A percentile compares a stretch with the other conserved stretches of the same genome.
Conservation (phyloP, 2,329 filamentous ascomycete genomes). For the Pestalotiopsis sp. region DNA sequence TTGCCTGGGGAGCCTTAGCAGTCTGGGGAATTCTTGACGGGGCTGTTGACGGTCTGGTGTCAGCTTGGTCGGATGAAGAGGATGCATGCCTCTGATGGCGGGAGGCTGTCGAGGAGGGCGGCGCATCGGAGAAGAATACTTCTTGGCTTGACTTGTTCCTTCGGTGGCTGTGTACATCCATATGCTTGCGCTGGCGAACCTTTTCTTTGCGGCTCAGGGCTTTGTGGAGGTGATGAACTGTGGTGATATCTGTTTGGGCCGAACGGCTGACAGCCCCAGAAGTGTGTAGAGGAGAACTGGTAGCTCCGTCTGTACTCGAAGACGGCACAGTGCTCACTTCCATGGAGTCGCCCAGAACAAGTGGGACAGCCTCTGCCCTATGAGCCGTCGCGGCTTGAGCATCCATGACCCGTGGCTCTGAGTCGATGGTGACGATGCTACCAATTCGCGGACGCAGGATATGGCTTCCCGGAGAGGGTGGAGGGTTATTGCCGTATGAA, state of each 20-base stretch:
- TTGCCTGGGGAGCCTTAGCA: not conserved
- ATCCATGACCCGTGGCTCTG: slow-evolving; percentile 33
- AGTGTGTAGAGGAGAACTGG: not conserved
- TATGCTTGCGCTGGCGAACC: slow-evolving; percentile 25
- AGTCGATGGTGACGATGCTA: slow-evolving; percentile 35
- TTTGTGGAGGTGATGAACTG: slow-evolving; percentile 12
- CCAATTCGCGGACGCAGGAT: slow-evolving; percentile 31
- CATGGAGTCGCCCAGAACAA: not conserved
- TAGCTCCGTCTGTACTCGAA: not conserved
- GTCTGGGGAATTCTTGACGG: not conserved
- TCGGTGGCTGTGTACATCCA: slow-evolving; percentile 17
- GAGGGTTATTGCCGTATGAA: not conserved
- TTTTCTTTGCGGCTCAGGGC: slow-evolving; percentile 21
- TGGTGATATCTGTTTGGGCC: slow-evolving; percentile 16
- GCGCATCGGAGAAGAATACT: not conserved
- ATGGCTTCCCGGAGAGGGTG: not conserved
- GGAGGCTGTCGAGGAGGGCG: not conserved
- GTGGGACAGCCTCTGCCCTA: slow-evolving; percentile 23
- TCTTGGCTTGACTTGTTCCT: not conserved
- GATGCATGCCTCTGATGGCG: not conserved
- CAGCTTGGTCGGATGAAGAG: not conserved
- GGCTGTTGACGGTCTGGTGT: not conserved
- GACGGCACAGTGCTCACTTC: not conserved
- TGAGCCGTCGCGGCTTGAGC: slow-evolving; percentile 35
- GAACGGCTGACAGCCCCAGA: slow-evolving; percentile 3